Percentiles rank a stretch among this genome's conserved stretches.
phyloP scores from a whole-genome alignment of 1,284 basidiomycete species.

The Trichosporon coremiiforme region DNA sequence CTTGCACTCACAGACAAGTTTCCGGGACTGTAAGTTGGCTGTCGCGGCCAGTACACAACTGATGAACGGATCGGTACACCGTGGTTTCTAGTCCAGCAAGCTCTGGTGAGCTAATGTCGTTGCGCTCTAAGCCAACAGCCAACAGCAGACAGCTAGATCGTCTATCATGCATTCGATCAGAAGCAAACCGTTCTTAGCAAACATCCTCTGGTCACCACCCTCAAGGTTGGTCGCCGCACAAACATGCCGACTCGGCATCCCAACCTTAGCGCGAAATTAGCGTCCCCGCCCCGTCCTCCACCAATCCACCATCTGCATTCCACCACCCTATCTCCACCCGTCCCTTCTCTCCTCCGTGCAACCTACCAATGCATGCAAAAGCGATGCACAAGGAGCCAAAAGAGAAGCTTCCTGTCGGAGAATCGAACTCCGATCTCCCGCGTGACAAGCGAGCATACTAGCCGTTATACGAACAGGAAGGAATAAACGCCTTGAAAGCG shows the following conservation, averaged over 20 bases:
- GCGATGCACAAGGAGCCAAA: not conserved
- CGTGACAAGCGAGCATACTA: constrained; percentile 14
- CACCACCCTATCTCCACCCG: not conserved
- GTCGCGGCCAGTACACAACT: too few relatives aligned
- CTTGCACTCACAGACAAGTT: too few relatives aligned
- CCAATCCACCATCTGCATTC: not conserved
- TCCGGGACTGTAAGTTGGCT: too few relatives aligned
- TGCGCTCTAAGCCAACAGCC: too few relatives aligned
- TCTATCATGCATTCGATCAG: too few relatives aligned
- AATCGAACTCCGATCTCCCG: constrained; percentile 14
- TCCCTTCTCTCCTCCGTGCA: not conserved
- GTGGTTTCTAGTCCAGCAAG: too few relatives aligned
- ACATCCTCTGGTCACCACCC: too few relatives aligned
- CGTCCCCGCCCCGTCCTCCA: not conserved
- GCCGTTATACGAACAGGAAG: constrained; percentile 13
- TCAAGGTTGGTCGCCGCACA: too few relatives aligned
- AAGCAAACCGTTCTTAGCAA: too few relatives aligned
- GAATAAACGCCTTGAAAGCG: not conserved
- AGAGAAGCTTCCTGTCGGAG: constrained; percentile 11
- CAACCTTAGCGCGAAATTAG: not conserved
- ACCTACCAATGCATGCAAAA: not conserved
- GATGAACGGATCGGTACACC: too few relatives aligned
- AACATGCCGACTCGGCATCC: not conserved
- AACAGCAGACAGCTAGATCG: too few relatives aligned
- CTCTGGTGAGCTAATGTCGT: too few relatives aligned